Conservation (phyloP, 2,329 filamentous ascomycete species). For the Blumeriella jaapii region DNA sequence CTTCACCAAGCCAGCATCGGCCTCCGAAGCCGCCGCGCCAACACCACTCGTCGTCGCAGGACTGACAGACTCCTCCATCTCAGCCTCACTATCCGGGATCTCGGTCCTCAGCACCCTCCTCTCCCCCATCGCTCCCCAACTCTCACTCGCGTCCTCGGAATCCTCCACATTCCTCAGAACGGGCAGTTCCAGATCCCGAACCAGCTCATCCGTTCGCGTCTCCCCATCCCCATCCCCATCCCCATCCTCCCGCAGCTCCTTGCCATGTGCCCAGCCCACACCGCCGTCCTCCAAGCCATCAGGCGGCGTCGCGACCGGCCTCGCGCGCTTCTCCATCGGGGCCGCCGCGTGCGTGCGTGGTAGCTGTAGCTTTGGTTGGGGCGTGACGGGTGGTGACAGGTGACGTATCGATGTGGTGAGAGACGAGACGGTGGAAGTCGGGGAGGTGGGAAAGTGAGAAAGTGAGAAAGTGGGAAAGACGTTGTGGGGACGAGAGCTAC, state of each 20-base stretch:
- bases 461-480: background rate
- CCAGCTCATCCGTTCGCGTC: background rate
- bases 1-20: background rate
- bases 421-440: too few relatives aligned
- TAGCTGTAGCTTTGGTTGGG: too few relatives aligned
- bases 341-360: too few relatives aligned
- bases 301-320: background rate
- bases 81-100: slow-evolving; percentile 10
- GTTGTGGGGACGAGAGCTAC: background rate
- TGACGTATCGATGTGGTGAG: too few relatives aligned
- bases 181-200: background rate
- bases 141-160: background rate
- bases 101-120: slow-evolving; percentile 1
- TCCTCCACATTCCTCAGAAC: background rate
- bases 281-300: background rate
- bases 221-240: background rate
- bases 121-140: background rate
- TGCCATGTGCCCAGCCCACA: background rate
- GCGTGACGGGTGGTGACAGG: too few relatives aligned
- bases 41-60: background rate
- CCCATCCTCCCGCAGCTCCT: background rate
- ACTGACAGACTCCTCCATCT: slow-evolving; percentile 2
- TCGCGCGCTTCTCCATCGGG: background rate
- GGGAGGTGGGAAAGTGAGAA: too few relatives aligned
- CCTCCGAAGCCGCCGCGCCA: background rate